Evolutionary conservation across 768 basidiomycete genomes (phyloP), one percentile per base, ranked within the genome.

Genomic region (Tricholoma hemisulphureum): DNA sequence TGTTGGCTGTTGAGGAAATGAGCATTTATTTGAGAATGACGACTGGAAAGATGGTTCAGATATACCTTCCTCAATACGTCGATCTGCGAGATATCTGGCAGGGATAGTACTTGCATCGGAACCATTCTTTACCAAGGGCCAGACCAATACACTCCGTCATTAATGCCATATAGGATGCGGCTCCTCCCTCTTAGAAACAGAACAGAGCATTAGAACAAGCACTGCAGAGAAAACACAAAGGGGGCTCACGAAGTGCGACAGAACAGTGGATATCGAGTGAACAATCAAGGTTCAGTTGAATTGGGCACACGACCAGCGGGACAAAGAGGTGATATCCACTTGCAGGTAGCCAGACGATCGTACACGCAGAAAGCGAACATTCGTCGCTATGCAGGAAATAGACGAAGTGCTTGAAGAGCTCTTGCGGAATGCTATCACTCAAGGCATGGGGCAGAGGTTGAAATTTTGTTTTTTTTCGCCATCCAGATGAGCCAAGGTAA

Each of bases 61-160:
- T 71, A 16, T 51, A 84, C 87, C 87, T 28, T 90, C 86, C 66
- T 89, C 87, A 93, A 77, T 4, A 92, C 81, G 59, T 91, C 89
- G 16, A 93, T 83, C 71, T 91, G 89, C 0, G 83, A 82, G 18
- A 93, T 88, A 6, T 56, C 52, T 10, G 53, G 56, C 11, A 59
- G 41, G 13, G 28, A n/a, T 20, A 65, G 18, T 4, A 32, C 51
- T 18, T 13, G 63, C 6, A 32, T 35, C 16, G 61, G 64, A 13
- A 48, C 31, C 34, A 31, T 39, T 29, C 28, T 35, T 52, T 32
- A 51, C 31, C 26, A 39, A 23, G 43, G 52, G 8, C 39, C 20
- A 10, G 56, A 58, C 34, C 58, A 6, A 14, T 57, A 61, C n/a
- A 63, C 51, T 31, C 64, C 64, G n/a, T 61, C 21, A 9, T 59